phyloP scores from a whole-genome alignment of 352 stramenopile genomes.

The Saprolegnia parasitica region DNA sequence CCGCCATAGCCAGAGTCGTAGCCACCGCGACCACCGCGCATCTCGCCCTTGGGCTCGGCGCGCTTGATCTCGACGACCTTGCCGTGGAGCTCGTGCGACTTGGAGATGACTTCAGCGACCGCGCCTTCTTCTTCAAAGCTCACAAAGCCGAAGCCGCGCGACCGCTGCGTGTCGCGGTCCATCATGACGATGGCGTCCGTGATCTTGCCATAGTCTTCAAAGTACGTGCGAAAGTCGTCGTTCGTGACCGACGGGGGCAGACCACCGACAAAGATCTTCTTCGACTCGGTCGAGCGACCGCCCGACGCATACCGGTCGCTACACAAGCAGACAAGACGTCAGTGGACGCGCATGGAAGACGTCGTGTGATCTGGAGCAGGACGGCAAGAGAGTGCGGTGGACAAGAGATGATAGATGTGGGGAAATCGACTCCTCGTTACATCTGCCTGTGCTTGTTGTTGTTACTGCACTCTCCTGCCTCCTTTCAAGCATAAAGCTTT shows the following conservation, averaged over 20 bases:
- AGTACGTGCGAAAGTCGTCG: slow-evolving; percentile 89
- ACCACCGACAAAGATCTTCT: slow-evolving; percentile 93
- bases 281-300: slow-evolving; percentile 55
- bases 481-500: slow-evolving; percentile 5
- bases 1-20: slow-evolving; percentile 31
- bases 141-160: slow-evolving; percentile 90
- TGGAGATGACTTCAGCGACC: slow-evolving; percentile 84
- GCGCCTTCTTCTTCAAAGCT: slow-evolving; percentile 89
- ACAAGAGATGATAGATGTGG: background rate
- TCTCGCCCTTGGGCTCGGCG: slow-evolving; percentile 72
- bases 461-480: slow-evolving; percentile 17
- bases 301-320: slow-evolving; percentile 29
- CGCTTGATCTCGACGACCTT: slow-evolving; percentile 89
- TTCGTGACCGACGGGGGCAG: slow-evolving; percentile 80
- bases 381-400: background rate
- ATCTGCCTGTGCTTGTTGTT: background rate
- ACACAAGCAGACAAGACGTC: slow-evolving; percentile 8
- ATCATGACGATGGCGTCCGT: slow-evolving; percentile 92
- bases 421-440: slow-evolving; percentile 8
- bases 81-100: slow-evolving; percentile 86
- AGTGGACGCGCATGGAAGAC: background rate
- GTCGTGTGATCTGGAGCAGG: background rate
- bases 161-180: slow-evolving; percentile 87
- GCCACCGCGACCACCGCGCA: slow-evolving; percentile 37
- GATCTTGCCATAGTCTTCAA: slow-evolving; percentile 87